Conservation (phyloP, 2,329 filamentous ascomycete species). For the Paecilomyces sp. region DNA sequence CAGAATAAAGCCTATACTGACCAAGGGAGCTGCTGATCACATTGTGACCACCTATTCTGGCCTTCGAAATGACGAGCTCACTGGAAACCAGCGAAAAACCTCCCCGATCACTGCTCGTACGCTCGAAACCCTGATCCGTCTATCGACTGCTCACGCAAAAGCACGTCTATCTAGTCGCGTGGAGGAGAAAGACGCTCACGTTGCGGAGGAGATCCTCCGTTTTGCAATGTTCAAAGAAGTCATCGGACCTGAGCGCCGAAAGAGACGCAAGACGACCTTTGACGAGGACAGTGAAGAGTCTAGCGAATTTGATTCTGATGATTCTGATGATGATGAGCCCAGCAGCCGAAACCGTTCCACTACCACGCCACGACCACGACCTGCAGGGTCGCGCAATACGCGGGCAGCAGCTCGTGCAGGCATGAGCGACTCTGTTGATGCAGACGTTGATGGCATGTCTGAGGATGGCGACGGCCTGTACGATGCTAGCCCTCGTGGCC, state of each 20-base stretch:
- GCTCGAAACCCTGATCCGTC: conserved; percentile 93
- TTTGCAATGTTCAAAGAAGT: conserved; percentile 98
- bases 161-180: conserved; percentile 79
- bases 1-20: conserved; percentile 80
- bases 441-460: conserved; percentile 47
- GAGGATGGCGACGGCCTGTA: conserved; percentile 49
- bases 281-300: conserved; percentile 56
- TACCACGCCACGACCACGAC: conserved; percentile 24
- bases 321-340: conserved; percentile 19
- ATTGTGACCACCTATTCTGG: conserved; percentile 88
- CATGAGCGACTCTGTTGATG: conserved; percentile 9
- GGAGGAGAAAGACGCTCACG: conserved; percentile 79
- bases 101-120: conserved; percentile 96
- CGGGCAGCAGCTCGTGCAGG: conserved; percentile 20
- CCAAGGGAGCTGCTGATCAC: conserved; percentile 83
- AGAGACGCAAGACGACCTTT: conserved; percentile 68
- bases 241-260: conserved; percentile 66
- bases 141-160: conserved; percentile 94
- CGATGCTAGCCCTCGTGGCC: conserved; percentile 42
- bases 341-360: conserved; percentile 16
- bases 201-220: conserved; percentile 81
- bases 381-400: conserved; percentile 21
- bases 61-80: conserved; percentile 90
- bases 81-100: conserved; percentile 86
- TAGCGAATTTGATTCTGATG: conserved; percentile 33